phyloP scores from a whole-genome alignment of 78 protist species.

The Dictyostelium firmibasis region DNA sequence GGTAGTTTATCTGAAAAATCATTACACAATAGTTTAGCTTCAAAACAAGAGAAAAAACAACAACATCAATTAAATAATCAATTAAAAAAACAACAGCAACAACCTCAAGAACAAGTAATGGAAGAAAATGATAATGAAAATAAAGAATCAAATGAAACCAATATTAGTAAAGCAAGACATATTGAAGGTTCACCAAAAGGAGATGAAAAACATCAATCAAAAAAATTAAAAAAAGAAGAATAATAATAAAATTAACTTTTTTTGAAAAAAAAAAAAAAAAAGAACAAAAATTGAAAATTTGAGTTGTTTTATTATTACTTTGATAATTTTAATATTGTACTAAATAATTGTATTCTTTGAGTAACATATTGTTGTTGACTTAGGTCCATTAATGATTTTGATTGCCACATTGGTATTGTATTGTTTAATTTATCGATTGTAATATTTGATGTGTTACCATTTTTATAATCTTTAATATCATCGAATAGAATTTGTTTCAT shows the following conservation, averaged over 20 bases:
- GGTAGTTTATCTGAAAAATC: background rate
- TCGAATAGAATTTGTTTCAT: slow-evolving; percentile 11
- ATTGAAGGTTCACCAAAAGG: background rate
- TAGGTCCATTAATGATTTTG: background rate
- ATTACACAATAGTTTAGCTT: background rate
- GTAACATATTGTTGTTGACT: background rate
- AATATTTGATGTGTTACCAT: background rate
- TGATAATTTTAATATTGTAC: background rate
- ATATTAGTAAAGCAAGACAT: background rate
- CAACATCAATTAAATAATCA: background rate
- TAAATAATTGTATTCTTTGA: slow-evolving; percentile 5
- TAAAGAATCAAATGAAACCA: background rate
- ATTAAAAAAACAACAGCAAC: slow-evolving; percentile 1
- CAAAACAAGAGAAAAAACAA: slow-evolving; percentile 1
- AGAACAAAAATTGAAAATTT: no score
- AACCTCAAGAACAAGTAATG: no score
- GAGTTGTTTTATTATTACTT: background rate
- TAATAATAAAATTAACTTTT: no score
- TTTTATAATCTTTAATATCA: background rate
- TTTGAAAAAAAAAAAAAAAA: no score
- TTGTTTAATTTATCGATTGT: slow-evolving; percentile 5
- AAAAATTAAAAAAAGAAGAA: background rate
- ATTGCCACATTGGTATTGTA: background rate
- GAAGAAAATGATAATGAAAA: background rate
- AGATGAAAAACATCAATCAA: background rate